Evolutionary conservation across 768 basidiomycete genomes (phyloP).

Genomic region (Tylopilus plumbeoviolaceoides): DNA sequence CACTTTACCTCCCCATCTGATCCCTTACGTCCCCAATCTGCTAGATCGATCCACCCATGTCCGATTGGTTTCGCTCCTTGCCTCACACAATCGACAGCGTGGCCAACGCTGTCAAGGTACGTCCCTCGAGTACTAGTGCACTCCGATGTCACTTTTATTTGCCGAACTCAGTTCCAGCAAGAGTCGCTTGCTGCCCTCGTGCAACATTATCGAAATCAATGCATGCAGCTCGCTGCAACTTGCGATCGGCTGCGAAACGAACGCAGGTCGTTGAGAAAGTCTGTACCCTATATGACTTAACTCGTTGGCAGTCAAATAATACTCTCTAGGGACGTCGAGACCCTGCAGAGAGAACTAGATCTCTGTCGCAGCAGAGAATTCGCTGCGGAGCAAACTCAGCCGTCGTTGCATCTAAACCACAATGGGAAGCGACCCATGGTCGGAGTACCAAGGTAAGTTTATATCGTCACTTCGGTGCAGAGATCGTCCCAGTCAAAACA

Average conservation of each 20-base stretch:
- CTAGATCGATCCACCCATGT: conserved; percentile 80
- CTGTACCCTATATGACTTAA: conserved; percentile 3
- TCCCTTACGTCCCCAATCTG: neutral
- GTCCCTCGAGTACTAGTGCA: neutral
- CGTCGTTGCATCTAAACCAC: conserved; percentile 41
- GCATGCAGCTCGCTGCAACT: conserved; percentile 40
- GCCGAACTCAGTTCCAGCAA: conserved; percentile 62
- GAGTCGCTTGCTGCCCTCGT: conserved; percentile 69
- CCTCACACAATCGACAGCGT: conserved; percentile 59
- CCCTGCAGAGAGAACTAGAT: conserved; percentile 46
- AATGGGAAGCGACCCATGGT: conserved; percentile 66
- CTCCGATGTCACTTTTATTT: neutral
- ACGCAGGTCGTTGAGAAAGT: conserved; percentile 53
- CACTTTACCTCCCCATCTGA: neutral
- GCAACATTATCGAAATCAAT: conserved; percentile 55
- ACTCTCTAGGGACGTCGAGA: conserved; percentile 43
- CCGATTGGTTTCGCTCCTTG: conserved; percentile 71
- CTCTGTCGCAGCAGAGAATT: conserved; percentile 39
- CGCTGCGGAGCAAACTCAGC: conserved; percentile 22
- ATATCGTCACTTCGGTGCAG: neutral
- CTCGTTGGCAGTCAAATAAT: conserved; percentile 4
- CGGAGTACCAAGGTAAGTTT: conserved; percentile 40
- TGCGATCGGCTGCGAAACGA: conserved; percentile 37
- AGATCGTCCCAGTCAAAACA: conserved; percentile 15
- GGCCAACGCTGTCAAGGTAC: conserved; percentile 65